Percentiles rank a stretch among this genome's conserved stretches.
phyloP scores from a whole-genome alignment of 805 yeast species.

The Brettanomyces sp. region DNA sequence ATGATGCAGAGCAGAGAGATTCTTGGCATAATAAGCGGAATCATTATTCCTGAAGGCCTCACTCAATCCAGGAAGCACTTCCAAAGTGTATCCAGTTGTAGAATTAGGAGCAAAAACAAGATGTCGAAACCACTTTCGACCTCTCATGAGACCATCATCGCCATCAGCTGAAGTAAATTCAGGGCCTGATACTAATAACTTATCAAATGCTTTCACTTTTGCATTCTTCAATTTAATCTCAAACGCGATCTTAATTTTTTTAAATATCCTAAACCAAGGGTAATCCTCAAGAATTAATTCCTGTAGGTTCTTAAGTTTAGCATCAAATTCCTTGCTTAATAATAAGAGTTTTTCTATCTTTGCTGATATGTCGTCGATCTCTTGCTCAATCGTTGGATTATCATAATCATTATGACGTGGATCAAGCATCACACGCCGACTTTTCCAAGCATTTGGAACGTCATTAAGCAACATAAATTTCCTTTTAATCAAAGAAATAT shows the following conservation, averaged over 20 bases:
- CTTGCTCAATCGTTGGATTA: slow-evolving; percentile 21
- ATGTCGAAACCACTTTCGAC: slow-evolving; percentile 56
- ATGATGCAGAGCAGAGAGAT: slow-evolving; percentile 5
- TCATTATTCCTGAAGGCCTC: slow-evolving; percentile 41
- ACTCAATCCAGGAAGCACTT: slow-evolving; percentile 47
- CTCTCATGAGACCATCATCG: slow-evolving; percentile 31
- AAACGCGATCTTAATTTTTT: slow-evolving; percentile 51
- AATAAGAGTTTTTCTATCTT: slow-evolving; percentile 6
- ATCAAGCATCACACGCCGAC: slow-evolving; percentile 8
- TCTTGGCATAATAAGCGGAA: slow-evolving; percentile 23
- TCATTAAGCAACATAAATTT: slow-evolving; percentile 24
- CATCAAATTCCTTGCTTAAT: slow-evolving; percentile 13
- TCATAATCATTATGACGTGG: slow-evolving; percentile 2
- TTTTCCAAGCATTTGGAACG: slow-evolving; percentile 25
- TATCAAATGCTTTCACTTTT: slow-evolving; percentile 45
- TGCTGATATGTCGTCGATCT: slow-evolving; percentile 24
- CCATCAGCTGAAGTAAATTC: slow-evolving; percentile 11
- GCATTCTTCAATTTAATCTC: slow-evolving; percentile 45
- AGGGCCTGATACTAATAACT: slow-evolving; percentile 34
- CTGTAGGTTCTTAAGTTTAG: slow-evolving; percentile 28
- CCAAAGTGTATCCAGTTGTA: slow-evolving; percentile 39
- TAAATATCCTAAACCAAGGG: slow-evolving; percentile 65
- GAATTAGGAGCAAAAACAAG: slow-evolving; percentile 53
- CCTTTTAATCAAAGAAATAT: slow-evolving; percentile 32
- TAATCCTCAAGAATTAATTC: slow-evolving; percentile 49